These are phyloP conservation scores for Cladosporium velox DNA, from an alignment of 2,329 filamentous ascomycete genomes.

Conservation along the genomic window DNA sequence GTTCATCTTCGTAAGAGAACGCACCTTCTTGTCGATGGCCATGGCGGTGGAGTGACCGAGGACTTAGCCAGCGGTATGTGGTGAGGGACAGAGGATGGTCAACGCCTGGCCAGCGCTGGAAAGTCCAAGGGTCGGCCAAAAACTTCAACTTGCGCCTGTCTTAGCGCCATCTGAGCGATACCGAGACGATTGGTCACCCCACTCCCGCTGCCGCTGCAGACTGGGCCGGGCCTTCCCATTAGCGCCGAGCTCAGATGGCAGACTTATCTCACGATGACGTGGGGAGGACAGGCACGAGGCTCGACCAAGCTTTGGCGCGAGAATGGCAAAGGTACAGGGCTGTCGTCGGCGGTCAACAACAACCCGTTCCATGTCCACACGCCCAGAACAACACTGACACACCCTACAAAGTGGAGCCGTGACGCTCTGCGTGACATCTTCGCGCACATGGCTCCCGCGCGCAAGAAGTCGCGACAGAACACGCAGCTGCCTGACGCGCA, in stretches of 20 bases:
- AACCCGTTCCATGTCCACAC: background rate
- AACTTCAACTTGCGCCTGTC: constrained; percentile 8
- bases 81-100: background rate
- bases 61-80: constrained; percentile 10
- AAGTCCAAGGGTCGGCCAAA: constrained; percentile 9
- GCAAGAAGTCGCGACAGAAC: constrained; percentile 22
- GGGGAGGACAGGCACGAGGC: background rate
- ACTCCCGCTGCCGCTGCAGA: background rate
- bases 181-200: background rate
- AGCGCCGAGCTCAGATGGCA: background rate
- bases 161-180: constrained; percentile 1
- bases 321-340: constrained; percentile 5
- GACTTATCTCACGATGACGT: background rate
- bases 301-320: constrained; percentile 12
- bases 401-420: constrained; percentile 1
- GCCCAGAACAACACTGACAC: background rate
- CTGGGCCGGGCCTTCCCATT: background rate
- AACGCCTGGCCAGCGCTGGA: constrained; percentile 6
- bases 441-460: constrained; percentile 17
- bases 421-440: constrained; percentile 14
- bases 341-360: background rate
- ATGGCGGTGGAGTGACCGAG: constrained; percentile 51
- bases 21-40: constrained; percentile 92
- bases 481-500: constrained; percentile 4
- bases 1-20: background rate